Evolutionary conservation across 768 basidiomycete species (phyloP).

Genomic region (Mycena haematopus): DNA sequence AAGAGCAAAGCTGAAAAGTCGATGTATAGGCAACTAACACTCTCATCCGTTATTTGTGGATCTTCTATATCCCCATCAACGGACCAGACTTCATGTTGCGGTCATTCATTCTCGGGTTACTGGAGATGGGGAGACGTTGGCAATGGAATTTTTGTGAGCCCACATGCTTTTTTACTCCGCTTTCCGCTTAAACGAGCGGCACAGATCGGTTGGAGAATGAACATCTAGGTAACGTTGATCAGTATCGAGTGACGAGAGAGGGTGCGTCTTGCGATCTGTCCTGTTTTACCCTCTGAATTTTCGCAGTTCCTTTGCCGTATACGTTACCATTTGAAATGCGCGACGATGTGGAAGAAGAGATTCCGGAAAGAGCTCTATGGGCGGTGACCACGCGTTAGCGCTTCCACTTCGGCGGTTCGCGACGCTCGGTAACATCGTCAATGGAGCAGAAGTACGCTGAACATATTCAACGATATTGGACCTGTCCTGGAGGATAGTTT

Average conservation of each 20-base stretch:
- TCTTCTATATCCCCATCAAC: constrained; percentile 69
- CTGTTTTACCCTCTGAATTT: neutral
- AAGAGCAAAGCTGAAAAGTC: constrained; percentile 2
- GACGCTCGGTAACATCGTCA: too few species aligned
- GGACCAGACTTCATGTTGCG: constrained; percentile 59
- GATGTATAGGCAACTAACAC: constrained; percentile 74
- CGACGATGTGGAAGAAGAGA: constrained; percentile 18
- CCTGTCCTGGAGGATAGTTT: too few species aligned
- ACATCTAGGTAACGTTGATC: constrained; percentile 94
- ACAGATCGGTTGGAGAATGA: too few species aligned
- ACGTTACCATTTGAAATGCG: constrained; percentile 7
- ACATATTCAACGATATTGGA: too few species aligned
- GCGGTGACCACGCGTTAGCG: neutral
- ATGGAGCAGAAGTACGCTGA: too few species aligned
- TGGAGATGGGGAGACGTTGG: constrained; percentile 80
- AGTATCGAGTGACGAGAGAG: constrained; percentile 87
- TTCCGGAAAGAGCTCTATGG: constrained; percentile 1
- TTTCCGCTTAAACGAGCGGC: too few species aligned
- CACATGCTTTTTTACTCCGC: too few species aligned
- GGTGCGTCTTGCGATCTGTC: constrained; percentile 70
- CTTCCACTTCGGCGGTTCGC: neutral
- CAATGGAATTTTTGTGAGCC: constrained; percentile 98
- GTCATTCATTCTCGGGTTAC: constrained; percentile 67
- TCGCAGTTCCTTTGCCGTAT: constrained; percentile 3
- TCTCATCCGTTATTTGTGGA: constrained; percentile 81